Evolutionary conservation across 495 filamentous ascomycete genomes (phyloP), one percentile per base, ranked within the genome.

Genomic region (Penicillium chermesinum): DNA sequence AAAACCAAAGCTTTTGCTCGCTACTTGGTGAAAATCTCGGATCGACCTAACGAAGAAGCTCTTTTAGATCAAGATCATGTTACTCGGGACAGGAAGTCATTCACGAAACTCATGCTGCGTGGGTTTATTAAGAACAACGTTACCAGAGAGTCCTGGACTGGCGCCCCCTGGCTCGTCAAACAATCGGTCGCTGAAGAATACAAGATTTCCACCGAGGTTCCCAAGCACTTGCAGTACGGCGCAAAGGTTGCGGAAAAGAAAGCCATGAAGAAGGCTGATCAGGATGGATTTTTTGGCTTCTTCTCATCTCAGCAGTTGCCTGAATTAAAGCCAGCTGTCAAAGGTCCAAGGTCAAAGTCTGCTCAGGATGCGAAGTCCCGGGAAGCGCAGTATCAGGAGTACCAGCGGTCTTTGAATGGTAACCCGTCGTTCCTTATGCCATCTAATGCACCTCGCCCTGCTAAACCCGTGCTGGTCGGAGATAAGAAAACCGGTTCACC

Each of bases 71-170:
- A 91, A 49, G 76, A 84, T 27, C 84, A 93, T 53, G 84, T 98
- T 53, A 83, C 78, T 35, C 86, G 93, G 14, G 93, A 97, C 55
- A 83, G 89, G 19, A 95, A 91, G 57, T 81, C 88, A 4, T 99
- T 97, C 66, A 95, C 91, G 33, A 99, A 99, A 69, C 83, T 91
- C 38, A 88, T 95, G 64, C 73, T 99, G 42, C 83, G 91, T 21
- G 86, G 89, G 2, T 97, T 96, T 51, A 88, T 99, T 48, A 95
- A 96, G 59, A 91, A 95, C 67, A 93, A 89, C 6, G 85, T 95
- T 12, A 88, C 84, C 10, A 76, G 91, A 48, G 94, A 97, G 56
- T 78, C 90, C 0, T 97, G 91, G 91, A 87, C 79, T 36, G 91
- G 91, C 3, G 93, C 93, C 0, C 94, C 94, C 8, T 99, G 93